Base-by-base conservation (phyloP, 176 grass and related monocot genomes). In the Dactylis glomerata region DNA sequence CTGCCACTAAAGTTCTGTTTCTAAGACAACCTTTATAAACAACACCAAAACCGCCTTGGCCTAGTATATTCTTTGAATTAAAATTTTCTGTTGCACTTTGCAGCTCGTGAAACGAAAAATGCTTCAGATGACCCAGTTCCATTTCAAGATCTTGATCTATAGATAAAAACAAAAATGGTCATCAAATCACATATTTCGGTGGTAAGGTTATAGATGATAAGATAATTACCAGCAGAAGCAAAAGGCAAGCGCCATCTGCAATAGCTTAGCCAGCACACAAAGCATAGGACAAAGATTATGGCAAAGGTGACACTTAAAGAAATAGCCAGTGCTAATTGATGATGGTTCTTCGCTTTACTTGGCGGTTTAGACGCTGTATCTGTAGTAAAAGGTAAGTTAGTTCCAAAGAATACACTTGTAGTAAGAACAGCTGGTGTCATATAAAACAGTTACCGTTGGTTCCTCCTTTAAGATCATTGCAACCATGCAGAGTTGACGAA, bases 211-310 rank as follows among this genome's bases (percentile, higher is more conserved):
- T 36, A 79, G 45, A 44, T 80, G 31, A 32, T 87, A 62, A 51
- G 81, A 80, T 47, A 77, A 91, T 84, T 94, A 99, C 96, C 96
- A 84, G 89, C 78, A 63, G 83, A 93, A 86, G 91, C 89, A 87
- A 99, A 99, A 84, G 86, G 88, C 78, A 96, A 90, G 37, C 81
- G 93, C 96, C 91, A 99, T 92, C 88, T 95, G 84, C 91, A 96
- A 68, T 88, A 94, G 38, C 72, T 87, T 86, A 96, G 63, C 93
- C 93, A 95, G 85, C 85, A 99, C 10, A 92, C 66, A 24, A 99
- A 78, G 6, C 90, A 57, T 30, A 99, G 84, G 50, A 89, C 78
- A 63, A 95, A 50, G 74, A 93, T 54, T 33, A 87, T 83, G 27
- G 91, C 78, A 92, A 88, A 96, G 10, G 87, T 85, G 68, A 94